phyloP scores from a whole-genome alignment of 345 rosid genomes.

The Boechera stricta region DNA sequence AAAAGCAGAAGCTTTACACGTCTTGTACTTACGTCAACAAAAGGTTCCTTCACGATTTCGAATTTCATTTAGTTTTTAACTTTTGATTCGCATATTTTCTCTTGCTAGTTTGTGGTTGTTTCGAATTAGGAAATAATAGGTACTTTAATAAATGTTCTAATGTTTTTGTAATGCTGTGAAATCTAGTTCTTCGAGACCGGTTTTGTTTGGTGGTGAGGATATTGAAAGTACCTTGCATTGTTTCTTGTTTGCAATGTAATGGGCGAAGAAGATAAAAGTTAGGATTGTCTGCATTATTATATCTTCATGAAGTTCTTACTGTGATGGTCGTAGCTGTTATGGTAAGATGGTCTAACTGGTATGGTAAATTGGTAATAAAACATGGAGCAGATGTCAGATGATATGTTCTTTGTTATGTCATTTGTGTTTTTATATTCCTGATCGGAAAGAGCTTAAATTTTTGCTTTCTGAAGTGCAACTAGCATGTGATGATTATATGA shows the following conservation, averaged over 20 bases:
- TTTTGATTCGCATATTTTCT: not conserved
- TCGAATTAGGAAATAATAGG: not conserved
- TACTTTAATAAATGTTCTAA: not conserved
- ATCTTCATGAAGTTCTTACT: not conserved
- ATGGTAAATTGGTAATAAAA: too few species aligned
- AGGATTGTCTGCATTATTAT: not conserved
- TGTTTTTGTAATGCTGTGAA: not conserved
- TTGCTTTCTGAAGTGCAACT: not conserved
- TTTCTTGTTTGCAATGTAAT: not conserved
- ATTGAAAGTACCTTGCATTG: not conserved
- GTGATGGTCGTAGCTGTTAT: not conserved
- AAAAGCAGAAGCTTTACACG: constrained; percentile 91
- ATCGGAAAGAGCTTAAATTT: not conserved
- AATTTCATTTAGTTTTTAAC: not conserved
- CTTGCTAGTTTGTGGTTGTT: not conserved
- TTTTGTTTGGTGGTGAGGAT: not conserved
- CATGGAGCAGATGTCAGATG: not conserved
- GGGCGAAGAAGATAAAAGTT: not conserved
- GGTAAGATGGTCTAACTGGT: not conserved
- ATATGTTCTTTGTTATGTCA: not conserved
- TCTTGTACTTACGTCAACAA: constrained; percentile 79
- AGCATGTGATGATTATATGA: constrained; percentile 13
- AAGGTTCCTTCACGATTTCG: constrained; percentile 49
- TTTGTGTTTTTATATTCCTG: not conserved
- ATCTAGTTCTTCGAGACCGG: not conserved